phyloP scores from a whole-genome alignment of 169 alveolate genomes.

The Miamiensis avidus region DNA sequence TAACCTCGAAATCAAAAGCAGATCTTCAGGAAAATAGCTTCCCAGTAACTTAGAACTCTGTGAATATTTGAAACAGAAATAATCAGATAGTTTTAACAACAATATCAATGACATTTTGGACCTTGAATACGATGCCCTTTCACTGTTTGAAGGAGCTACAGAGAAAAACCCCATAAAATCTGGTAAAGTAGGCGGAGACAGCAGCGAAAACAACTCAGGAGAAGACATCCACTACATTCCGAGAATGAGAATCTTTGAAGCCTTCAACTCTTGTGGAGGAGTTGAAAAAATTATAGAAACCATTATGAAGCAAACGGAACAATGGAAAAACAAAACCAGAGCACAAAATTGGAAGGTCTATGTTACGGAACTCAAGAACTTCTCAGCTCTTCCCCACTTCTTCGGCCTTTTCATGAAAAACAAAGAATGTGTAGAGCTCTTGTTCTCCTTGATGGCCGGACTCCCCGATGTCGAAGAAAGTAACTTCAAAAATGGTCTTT shows the following conservation, averaged over 20 bases:
- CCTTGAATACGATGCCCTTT: background rate
- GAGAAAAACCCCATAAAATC: too few species aligned
- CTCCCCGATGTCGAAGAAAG: conserved; percentile 53
- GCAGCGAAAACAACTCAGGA: background rate
- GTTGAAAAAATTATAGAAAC: conserved; percentile 53
- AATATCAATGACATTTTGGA: conserved; percentile 17
- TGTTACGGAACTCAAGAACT: conserved; percentile 68
- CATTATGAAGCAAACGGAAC: conserved; percentile 31
- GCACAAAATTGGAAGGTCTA: conserved; percentile 73
- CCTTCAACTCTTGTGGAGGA: conserved; percentile 59
- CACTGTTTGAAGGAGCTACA: conserved; percentile 2
- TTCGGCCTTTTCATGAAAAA: conserved; percentile 63
- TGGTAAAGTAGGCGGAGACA: background rate
- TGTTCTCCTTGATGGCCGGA: conserved; percentile 73
- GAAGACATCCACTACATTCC: background rate
- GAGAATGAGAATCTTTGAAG: conserved; percentile 36
- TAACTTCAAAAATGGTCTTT: conserved; percentile 39
- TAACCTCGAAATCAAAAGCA: background rate
- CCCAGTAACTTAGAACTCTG: background rate
- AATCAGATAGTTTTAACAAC: too few species aligned
- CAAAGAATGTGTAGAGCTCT: conserved; percentile 53
- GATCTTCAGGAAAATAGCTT: background rate
- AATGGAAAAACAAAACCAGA: conserved; percentile 51
- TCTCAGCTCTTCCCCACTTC: conserved; percentile 70
- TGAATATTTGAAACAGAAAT: background rate